These are phyloP conservation scores for Polyplosphaeria fusca DNA, from an alignment of 495 filamentous ascomycete species.

Conservation along the genomic window DNA sequence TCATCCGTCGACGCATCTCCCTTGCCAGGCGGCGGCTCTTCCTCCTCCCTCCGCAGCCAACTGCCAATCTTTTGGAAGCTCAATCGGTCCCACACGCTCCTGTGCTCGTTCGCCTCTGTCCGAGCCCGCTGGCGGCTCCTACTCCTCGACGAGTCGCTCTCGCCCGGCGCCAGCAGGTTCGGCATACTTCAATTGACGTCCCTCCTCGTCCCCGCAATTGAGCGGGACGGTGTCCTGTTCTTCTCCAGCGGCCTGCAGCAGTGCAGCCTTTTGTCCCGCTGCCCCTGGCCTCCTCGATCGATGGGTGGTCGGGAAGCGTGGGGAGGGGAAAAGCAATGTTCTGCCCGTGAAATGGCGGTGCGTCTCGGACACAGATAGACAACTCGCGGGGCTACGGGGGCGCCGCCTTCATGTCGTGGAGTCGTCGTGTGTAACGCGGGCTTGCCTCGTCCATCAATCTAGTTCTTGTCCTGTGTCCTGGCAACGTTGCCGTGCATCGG, in stretches of 20 bases:
- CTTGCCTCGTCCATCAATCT: constrained; percentile 33
- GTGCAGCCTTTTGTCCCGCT: background rate
- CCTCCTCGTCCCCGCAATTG: background rate
- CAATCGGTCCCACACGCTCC: constrained; percentile 32
- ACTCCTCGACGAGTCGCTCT: constrained; percentile 17
- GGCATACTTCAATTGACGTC: constrained; percentile 17
- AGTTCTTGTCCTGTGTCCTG: background rate
- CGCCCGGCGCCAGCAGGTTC: constrained; percentile 19
- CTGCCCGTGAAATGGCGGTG: background rate
- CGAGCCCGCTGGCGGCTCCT: constrained; percentile 22
- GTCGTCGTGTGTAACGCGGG: constrained; percentile 25
- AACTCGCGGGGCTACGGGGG: constrained; percentile 18
- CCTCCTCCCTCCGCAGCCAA: constrained; percentile 38
- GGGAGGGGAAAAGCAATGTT: background rate
- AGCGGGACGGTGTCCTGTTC: background rate
- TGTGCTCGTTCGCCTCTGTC: constrained; percentile 29
- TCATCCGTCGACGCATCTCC: constrained; percentile 8
- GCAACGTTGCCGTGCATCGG: background rate
- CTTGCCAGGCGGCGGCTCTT: constrained; percentile 28
- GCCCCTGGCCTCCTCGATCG: no score
- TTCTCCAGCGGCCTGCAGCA: background rate
- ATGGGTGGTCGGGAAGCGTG: no score
- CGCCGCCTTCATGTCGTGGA: constrained; percentile 27
- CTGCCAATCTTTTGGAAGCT: constrained; percentile 37
- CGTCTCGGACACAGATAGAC: background rate